Conservation (phyloP, 257 asterid genomes). For the Haberlea rhodopensis region DNA sequence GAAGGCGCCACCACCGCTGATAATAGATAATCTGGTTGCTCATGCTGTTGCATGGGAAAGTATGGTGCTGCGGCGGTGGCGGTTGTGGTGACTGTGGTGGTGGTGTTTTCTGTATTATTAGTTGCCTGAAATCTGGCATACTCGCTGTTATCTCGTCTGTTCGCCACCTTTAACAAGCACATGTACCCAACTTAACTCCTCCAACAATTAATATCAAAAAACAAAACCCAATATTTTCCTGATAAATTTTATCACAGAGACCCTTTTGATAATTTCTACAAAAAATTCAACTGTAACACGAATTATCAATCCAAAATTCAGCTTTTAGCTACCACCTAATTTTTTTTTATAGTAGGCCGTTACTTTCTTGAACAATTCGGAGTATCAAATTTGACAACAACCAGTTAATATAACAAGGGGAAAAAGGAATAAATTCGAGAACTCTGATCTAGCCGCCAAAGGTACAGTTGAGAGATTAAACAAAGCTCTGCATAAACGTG, state of each 20-base stretch:
- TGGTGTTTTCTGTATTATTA: conserved; percentile 16
- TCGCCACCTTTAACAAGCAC: conserved; percentile 57
- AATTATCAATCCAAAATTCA: background rate
- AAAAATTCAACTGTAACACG: background rate
- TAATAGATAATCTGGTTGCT: conserved; percentile 38
- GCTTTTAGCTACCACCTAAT: conserved; percentile 2
- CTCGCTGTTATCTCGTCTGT: conserved; percentile 44
- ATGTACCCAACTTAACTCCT: conserved; percentile 27
- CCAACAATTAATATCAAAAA: no score
- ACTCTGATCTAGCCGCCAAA: conserved; percentile 38
- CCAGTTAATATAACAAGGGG: conserved; percentile 24
- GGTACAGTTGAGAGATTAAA: conserved; percentile 28
- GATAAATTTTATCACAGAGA: no score
- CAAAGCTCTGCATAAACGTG: no score
- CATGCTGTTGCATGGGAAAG: conserved; percentile 34
- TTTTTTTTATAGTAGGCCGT: no score
- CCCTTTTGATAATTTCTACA: no score
- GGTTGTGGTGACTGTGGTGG: conserved; percentile 34
- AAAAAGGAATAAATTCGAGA: conserved; percentile 21
- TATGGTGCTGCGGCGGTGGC: conserved; percentile 21
- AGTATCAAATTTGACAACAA: conserved; percentile 5
- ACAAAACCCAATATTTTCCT: no score
- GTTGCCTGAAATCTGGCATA: conserved; percentile 38
- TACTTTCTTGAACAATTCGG: no score
- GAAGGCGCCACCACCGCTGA: conserved; percentile 40